Evolutionary conservation across 2,329 filamentous ascomycete genomes (phyloP).

Genomic region (Aspergillus terreus): DNA sequence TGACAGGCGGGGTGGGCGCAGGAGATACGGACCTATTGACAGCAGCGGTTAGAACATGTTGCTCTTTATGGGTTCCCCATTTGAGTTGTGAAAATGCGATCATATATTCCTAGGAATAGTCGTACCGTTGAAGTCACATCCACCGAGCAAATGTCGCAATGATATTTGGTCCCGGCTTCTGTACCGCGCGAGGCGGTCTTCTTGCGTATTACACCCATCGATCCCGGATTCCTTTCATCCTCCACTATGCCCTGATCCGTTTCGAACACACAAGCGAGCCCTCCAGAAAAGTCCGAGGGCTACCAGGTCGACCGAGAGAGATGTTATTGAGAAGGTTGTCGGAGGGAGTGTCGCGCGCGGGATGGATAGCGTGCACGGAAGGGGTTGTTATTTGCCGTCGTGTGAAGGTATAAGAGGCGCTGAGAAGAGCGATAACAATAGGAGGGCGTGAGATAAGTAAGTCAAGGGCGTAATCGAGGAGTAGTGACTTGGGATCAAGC

Average conservation of each 20-base stretch:
- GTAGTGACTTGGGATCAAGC: not conserved
- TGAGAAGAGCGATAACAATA: not conserved
- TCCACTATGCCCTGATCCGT: slow-evolving; percentile 33
- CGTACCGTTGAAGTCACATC: slow-evolving; percentile 95
- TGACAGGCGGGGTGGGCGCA: slow-evolving; percentile 80
- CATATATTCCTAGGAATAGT: not conserved
- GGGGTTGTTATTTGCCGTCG: not conserved
- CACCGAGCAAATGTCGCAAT: slow-evolving; percentile 93
- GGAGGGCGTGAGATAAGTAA: not conserved
- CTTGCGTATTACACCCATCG: slow-evolving; percentile 93
- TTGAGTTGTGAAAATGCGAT: not conserved
- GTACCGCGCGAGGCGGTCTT: slow-evolving; percentile 83
- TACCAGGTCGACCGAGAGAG: slow-evolving; percentile 1
- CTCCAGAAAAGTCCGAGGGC: slow-evolving; percentile 28
- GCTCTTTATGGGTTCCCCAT: not conserved
- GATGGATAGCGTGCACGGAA: not conserved
- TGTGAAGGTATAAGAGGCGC: not conserved
- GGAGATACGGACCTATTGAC: slow-evolving; percentile 77
- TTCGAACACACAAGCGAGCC: slow-evolving; percentile 24
- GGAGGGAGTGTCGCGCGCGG: not conserved
- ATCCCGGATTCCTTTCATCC: slow-evolving; percentile 37
- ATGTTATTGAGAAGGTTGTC: slow-evolving; percentile 5
- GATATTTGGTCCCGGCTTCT: slow-evolving; percentile 89
- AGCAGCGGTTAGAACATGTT: slow-evolving; percentile 5
- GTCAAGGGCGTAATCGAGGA: not conserved